These are phyloP conservation scores for Aspergillus brunneoviolaceus DNA, from an alignment of 2,329 filamentous ascomycete species.

Conservation along the genomic window DNA sequence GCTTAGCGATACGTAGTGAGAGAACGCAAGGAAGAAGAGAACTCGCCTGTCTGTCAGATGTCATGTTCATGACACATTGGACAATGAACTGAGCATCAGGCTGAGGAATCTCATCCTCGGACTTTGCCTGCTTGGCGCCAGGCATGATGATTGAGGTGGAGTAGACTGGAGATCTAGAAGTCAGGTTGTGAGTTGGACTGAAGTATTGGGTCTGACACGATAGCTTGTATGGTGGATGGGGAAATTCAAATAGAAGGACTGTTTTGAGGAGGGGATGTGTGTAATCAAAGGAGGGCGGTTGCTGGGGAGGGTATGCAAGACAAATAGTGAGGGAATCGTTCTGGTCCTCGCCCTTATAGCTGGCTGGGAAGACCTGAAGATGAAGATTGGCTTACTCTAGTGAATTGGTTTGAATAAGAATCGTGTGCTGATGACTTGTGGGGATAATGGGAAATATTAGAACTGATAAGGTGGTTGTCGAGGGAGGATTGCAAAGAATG, in stretches of 20 bases:
- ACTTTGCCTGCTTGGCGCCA: background rate
- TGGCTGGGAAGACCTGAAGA: background rate
- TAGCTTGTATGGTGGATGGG: background rate
- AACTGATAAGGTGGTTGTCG: background rate
- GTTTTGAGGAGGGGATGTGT: background rate
- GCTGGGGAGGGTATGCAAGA: background rate
- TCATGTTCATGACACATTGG: slow-evolving; percentile 27
- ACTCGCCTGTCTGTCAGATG: slow-evolving; percentile 15
- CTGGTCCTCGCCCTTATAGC: too few relatives aligned
- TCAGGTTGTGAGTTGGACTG: background rate
- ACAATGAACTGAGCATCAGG: slow-evolving; percentile 26
- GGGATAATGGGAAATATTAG: too few relatives aligned
- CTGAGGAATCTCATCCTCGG: slow-evolving; percentile 2
- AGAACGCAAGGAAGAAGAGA: background rate
- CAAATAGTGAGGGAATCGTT: background rate
- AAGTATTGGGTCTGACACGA: background rate
- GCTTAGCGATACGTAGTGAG: background rate
- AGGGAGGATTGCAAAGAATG: background rate
- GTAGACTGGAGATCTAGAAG: background rate
- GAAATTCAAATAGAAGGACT: background rate
- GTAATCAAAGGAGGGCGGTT: background rate
- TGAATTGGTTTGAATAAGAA: background rate
- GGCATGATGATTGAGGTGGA: slow-evolving; percentile 6
- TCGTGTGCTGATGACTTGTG: background rate
- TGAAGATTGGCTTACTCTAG: background rate